phyloP scores from a whole-genome alignment of 2,329 filamentous ascomycete genomes.

The Periglandula ipomoeae region DNA sequence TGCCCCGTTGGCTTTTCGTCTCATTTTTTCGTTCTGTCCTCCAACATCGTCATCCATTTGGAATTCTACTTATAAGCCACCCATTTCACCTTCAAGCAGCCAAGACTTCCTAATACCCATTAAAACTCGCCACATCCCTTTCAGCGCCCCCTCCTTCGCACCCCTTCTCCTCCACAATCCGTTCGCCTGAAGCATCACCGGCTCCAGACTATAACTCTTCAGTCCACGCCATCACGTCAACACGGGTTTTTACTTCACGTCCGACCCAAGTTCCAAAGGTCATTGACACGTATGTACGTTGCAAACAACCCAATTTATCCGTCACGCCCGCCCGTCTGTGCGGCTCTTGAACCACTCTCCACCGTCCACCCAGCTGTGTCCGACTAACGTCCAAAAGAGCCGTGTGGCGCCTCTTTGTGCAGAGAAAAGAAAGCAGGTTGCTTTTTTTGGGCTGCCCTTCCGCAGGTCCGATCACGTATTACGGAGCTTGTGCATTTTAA shows the following conservation, averaged over 20 bases:
- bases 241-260: too few relatives aligned
- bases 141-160: background rate
- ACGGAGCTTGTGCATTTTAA: background rate
- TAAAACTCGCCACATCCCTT: too few relatives aligned
- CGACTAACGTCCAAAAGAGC: background rate
- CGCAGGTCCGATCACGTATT: background rate
- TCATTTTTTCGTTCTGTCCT: background rate
- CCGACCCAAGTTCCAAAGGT: too few relatives aligned
- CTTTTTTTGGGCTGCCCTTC: background rate
- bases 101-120: background rate
- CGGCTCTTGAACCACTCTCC: too few relatives aligned
- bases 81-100: background rate
- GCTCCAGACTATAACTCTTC: too few relatives aligned
- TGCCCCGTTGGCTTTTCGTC: background rate
- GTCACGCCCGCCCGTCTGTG: too few relatives aligned
- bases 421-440: background rate
- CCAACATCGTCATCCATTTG: background rate
- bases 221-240: too few relatives aligned
- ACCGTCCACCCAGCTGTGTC: too few relatives aligned
- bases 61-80: background rate
- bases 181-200: background rate
- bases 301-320: too few relatives aligned
- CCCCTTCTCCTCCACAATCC: background rate
- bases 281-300: too few relatives aligned
- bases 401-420: background rate